These are phyloP conservation scores for Xerocomus alliaceus DNA, from an alignment of 1,284 basidiomycete species.

Conservation along the genomic window DNA sequence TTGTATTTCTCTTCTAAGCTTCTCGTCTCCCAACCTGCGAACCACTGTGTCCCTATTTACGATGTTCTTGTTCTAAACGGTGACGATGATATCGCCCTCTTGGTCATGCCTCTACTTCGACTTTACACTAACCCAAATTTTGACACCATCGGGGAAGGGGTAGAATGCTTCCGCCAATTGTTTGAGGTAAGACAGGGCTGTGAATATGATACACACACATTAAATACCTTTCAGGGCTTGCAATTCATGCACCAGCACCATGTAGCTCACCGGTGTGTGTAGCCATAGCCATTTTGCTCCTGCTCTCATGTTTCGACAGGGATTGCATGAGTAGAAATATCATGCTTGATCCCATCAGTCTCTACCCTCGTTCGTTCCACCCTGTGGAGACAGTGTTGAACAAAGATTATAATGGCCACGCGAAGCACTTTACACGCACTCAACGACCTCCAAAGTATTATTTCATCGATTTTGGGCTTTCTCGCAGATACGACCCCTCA, in stretches of 20 bases:
- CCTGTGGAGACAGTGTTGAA: neutral
- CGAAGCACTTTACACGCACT: neutral
- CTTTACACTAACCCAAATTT: neutral
- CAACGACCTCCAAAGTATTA: neutral
- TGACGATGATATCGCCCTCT: neutral
- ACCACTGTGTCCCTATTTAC: neutral
- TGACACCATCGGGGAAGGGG: neutral
- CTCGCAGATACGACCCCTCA: neutral
- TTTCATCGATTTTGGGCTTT: neutral
- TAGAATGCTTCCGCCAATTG: neutral
- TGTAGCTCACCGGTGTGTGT: neutral
- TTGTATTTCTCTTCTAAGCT: neutral
- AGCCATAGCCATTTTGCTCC: neutral
- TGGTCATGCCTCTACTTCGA: neutral
- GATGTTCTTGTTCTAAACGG: neutral
- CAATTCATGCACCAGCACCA: neutral
- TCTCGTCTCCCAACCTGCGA: neutral
- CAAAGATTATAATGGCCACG: neutral
- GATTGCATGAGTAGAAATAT: constrained; percentile 1
- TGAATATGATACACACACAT: neutral
- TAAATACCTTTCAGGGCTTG: neutral
- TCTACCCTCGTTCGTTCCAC: neutral
- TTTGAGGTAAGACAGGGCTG: neutral
- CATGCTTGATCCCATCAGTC: neutral
- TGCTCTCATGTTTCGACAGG: neutral